A percentile compares a stretch with the other conserved stretches of the same genome.
These are phyloP conservation scores for Gliomastix tumulicola DNA, from an alignment of 2,329 filamentous ascomycete species.

Conservation along the genomic window DNA sequence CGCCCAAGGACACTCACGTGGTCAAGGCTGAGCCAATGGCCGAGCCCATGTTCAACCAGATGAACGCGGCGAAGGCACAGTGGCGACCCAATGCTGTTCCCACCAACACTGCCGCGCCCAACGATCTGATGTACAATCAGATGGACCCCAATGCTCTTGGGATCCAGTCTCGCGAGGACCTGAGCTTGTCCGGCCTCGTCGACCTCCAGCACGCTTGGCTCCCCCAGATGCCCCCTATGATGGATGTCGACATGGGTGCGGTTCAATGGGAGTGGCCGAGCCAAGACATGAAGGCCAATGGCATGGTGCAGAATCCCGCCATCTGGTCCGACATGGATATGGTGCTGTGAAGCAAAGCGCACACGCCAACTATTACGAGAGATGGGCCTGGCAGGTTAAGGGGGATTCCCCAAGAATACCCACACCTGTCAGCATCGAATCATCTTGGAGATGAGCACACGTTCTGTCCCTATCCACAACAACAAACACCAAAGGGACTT, in stretches of 20 bases:
- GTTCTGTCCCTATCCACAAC: too few species aligned
- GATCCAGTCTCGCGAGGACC: conserved; percentile 10
- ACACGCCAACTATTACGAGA: too few species aligned
- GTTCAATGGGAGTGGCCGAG: conserved; percentile 18
- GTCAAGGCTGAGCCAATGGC: conserved; percentile 2
- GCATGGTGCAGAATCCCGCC: too few species aligned
- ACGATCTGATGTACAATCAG: conserved; percentile 12
- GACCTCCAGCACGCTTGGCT: conserved; percentile 18
- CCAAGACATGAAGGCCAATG: conserved; percentile 6
- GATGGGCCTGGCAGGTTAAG: too few species aligned
- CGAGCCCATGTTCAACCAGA: conserved; percentile 10
- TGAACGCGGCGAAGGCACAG: conserved; percentile 6
- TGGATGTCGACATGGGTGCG: conserved; percentile 18
- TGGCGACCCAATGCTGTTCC: conserved; percentile 10
- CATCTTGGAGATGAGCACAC: too few species aligned
- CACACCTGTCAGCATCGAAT: too few species aligned
- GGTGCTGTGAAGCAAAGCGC: conserved; percentile 8
- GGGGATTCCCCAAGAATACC: too few species aligned
- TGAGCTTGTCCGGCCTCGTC: conserved; percentile 12
- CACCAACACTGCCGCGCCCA: conserved; percentile 5
- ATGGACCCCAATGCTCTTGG: conserved; percentile 11
- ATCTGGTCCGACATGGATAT: conserved; percentile 12
- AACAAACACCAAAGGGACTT: too few species aligned
- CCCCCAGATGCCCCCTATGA: conserved; percentile 16
- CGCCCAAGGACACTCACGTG: conserved; percentile 10